Percentiles rank a stretch among this genome's conserved stretches.
Conservation (phyloP, 1,139 yeast genomes). For the Geotrichum klebahnii region DNA sequence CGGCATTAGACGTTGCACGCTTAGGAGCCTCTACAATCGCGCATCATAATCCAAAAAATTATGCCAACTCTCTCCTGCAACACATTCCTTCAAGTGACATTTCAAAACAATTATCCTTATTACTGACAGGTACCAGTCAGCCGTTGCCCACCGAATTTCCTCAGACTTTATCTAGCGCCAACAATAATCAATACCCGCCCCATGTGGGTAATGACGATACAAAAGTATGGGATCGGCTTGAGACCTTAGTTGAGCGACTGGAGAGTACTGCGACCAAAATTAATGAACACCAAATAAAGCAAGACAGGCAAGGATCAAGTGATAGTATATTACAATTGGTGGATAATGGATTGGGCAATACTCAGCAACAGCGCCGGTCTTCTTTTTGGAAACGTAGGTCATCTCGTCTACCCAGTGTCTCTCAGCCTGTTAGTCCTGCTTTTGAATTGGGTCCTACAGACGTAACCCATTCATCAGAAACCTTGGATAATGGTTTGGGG, state of each 20-base stretch:
- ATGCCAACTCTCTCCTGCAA: not conserved
- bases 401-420: slow-evolving; percentile 11
- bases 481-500: not conserved
- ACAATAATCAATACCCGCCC: not conserved
- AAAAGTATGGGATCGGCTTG: slow-evolving; percentile 4
- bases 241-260: not conserved
- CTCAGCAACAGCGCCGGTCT: slow-evolving; percentile 12
- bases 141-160: not conserved
- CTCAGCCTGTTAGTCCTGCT: no score
- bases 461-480: not conserved
- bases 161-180: not conserved
- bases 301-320: no score
- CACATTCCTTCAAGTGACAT: not conserved
- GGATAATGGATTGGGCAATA: not conserved
- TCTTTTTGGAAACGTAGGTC: slow-evolving; percentile 18
- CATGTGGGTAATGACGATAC: slow-evolving; percentile 7
- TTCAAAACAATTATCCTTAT: not conserved
- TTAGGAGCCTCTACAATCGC: slow-evolving; percentile 4
- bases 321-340: no score
- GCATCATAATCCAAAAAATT: not conserved
- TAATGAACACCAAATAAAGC: not conserved
- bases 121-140: not conserved
- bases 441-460: slow-evolving; percentile 11
- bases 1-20: slow-evolving; percentile 57
- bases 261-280: slow-evolving; percentile 5